Conservation (phyloP, 2,329 filamentous ascomycete genomes). For the Aspergillus sp. region DNA sequence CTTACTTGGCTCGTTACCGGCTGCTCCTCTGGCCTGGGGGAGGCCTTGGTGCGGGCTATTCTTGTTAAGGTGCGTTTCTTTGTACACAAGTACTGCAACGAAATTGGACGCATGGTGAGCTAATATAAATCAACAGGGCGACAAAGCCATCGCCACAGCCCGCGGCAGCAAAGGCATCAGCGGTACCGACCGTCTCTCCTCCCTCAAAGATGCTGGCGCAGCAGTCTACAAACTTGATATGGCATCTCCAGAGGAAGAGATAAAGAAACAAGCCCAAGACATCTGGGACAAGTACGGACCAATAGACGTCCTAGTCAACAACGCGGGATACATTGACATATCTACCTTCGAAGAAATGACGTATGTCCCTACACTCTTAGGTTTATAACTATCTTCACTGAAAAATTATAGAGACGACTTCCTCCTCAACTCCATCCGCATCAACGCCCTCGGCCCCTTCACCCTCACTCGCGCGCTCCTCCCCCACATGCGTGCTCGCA, state of each 20-base stretch:
- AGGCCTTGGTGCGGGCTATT: neutral
- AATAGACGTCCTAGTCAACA: neutral
- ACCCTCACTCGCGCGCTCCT: constrained; percentile 42
- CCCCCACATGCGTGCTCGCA: constrained; percentile 39
- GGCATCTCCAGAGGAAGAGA: neutral
- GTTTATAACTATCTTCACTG: too few species aligned
- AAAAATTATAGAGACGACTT: neutral
- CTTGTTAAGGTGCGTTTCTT: neutral
- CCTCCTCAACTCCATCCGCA: neutral
- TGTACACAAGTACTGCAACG: too few species aligned
- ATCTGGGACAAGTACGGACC: neutral
- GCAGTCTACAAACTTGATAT: neutral
- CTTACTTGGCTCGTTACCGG: neutral
- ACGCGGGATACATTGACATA: neutral
- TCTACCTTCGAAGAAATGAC: constrained; percentile 5
- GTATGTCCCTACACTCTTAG: neutral
- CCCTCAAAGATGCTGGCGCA: neutral
- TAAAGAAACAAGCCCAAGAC: neutral
- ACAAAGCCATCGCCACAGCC: neutral
- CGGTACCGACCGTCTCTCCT: neutral
- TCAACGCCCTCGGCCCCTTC: constrained; percentile 36
- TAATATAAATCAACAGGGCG: neutral
- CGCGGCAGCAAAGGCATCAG: neutral
- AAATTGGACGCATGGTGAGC: neutral
- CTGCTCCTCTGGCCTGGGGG: neutral